phyloP scores from a whole-genome alignment of 139 green algal genomes.

The Tetradesmus obliquus region DNA sequence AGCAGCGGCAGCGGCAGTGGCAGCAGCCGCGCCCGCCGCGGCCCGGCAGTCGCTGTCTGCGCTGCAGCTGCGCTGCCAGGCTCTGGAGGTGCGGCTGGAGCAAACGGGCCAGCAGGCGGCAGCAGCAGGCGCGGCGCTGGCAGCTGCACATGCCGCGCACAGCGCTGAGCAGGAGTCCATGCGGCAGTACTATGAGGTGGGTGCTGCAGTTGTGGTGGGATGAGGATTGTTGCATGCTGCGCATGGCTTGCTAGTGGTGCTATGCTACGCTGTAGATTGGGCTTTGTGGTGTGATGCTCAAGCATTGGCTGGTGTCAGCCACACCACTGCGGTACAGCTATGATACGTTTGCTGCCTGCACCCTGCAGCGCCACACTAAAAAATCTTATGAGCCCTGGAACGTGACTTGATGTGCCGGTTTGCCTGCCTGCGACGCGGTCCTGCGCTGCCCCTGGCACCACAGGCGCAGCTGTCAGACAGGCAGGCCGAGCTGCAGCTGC shows the following conservation, averaged over 20 bases:
- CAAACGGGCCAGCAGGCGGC: slow-evolving; percentile 38
- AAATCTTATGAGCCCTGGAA: too few relatives aligned
- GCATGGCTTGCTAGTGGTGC: too few relatives aligned
- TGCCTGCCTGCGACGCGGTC: not conserved
- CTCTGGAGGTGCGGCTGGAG: not conserved
- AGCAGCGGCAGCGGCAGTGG: not conserved
- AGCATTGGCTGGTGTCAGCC: not conserved
- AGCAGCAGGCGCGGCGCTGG: not conserved
- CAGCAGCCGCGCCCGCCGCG: not conserved
- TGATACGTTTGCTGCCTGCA: too few relatives aligned
- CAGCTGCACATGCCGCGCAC: slow-evolving; percentile 9
- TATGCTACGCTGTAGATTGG: not conserved
- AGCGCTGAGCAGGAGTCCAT: slow-evolving; percentile 6
- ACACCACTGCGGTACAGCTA: too few relatives aligned
- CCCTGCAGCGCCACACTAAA: too few relatives aligned
- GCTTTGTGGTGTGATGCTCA: not conserved
- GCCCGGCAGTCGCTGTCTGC: not conserved
- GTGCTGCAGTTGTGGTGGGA: too few relatives aligned
- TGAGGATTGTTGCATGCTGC: not conserved
- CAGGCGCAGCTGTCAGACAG: slow-evolving; percentile 49
- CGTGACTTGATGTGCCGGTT: too few relatives aligned
- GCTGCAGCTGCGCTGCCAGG: slow-evolving; percentile 26
- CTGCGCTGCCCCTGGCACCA: not conserved
- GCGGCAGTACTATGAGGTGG: not conserved
- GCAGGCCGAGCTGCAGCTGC: slow-evolving; percentile 46